Conservation (phyloP, 2,329 filamentous ascomycete genomes). For the Cladophialophora exuberans region DNA sequence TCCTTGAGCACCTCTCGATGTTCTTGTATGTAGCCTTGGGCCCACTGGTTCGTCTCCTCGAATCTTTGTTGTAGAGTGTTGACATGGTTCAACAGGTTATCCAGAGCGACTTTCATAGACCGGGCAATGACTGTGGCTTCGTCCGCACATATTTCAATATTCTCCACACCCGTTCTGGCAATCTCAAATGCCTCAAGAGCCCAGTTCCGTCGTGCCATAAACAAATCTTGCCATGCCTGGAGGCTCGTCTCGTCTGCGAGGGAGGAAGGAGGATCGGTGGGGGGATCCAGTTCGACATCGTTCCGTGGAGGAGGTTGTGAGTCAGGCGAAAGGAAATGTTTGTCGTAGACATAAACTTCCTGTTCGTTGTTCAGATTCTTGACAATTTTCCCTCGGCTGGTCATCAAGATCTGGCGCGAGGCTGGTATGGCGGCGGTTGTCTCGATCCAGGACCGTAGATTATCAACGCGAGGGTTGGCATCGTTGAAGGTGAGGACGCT, state of each 20-base stretch:
- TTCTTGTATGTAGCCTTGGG: constrained; percentile 48
- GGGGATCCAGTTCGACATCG: constrained; percentile 57
- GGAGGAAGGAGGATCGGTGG: constrained; percentile 72
- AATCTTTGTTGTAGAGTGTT: constrained; percentile 49
- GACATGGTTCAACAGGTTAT: constrained; percentile 64
- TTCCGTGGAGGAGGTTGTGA: constrained; percentile 55
- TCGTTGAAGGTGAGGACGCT: constrained; percentile 63
- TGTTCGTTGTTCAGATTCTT: constrained; percentile 69
- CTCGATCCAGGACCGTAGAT: constrained; percentile 79
- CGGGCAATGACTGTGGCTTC: constrained; percentile 78
- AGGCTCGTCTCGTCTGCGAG: constrained; percentile 79
- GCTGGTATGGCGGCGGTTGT: constrained; percentile 72
- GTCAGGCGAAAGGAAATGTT: constrained; percentile 64
- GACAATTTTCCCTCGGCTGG: constrained; percentile 79
- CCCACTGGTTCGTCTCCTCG: constrained; percentile 51
- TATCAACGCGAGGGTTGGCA: constrained; percentile 62
- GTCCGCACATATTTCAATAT: constrained; percentile 45
- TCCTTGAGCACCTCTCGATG: constrained; percentile 48
- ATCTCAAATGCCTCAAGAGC: constrained; percentile 70
- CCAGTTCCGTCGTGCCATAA: constrained; percentile 80
- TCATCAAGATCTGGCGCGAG: constrained; percentile 85
- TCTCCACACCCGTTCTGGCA: constrained; percentile 68
- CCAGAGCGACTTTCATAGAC: constrained; percentile 80
- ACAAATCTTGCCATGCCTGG: constrained; percentile 85
- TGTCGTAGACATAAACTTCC: constrained; percentile 92